Base-by-base conservation (phyloP, 2,329 filamentous ascomycete species). In the Podosphaera fusca region DNA sequence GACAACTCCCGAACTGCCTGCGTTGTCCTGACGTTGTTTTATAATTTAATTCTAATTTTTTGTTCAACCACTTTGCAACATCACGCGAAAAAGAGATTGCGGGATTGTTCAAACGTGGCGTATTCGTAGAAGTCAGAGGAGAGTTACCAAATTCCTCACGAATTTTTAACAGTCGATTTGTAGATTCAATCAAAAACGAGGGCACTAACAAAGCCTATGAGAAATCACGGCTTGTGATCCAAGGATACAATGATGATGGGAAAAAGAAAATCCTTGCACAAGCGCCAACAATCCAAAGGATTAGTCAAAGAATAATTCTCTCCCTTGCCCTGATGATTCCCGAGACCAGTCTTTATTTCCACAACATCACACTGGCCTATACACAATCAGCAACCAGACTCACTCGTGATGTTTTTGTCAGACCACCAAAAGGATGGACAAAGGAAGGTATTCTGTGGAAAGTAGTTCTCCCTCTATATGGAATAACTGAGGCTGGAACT, bases 401-500 rank as follows among this genome's bases (percentile, higher is more conserved):
- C 21, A 45, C 53, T 9, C 36, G 21, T 21, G 21, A 21, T 21
- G 21, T 21, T 21, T 21, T 21, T 21, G 21, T 21, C 21, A 21
- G 21, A 21, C n/a, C 33, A 55, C 21, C 45, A 47, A 47, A 47
- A 47, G 45, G 45, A 47, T 47, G 45, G 45, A 47, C 45, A 8
- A 47, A 47, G 45, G 42, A 56, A 36, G 46, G 36, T 50, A 35
- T 33, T 21, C 34, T 56, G 30, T 35, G 47, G 21, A 49, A 35
- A 30, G 46, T 56, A 12, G 30, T 50, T 4, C 31, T 36, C 31
- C 42, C 55, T 35, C 36, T 56, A 56, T 51, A 56, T 31, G 46
- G 46, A 51, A 2, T 56, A 31, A 2, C 55, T 34, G 55, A 56
- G 36, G 42, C 55, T 50, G 55, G 55, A 56, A 56, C 40, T 30